Base-by-base conservation (phyloP, 2,329 filamentous ascomycete species). In the Xylaria sp. region DNA sequence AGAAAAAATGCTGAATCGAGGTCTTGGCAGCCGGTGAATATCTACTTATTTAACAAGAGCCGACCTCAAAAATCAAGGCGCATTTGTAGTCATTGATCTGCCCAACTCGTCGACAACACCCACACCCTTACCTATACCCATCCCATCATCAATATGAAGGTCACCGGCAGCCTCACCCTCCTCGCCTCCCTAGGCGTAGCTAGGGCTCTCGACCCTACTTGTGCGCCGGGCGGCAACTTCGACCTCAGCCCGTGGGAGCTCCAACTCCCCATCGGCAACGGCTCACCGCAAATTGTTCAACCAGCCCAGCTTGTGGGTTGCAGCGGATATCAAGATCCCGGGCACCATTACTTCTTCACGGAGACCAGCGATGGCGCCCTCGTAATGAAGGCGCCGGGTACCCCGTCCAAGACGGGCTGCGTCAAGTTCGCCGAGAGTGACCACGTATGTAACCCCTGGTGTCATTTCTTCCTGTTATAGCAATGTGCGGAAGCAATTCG, bases 161-260 rank as follows among this genome's bases (percentile, higher is more conserved):
- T 62, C 20, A 54, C 10, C 33, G 1, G 39, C 33, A 58, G 31
- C 25, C 18, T 68, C 52, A 36, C 57, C 33, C 20, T 66, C 52
- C 62, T 68, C 43, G 66, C 66, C 62, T 68, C 57, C 28, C 33
- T 66, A 12, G 62, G 66, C 51, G 23, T 68, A 20, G 58, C 57
- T 10, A 43, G 15, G 25, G 66, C 66, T 58, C 66, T 68, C 33
- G 20, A 66, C 54, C 67, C 67, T 8, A 60, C 5, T n/a, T 69
- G 67, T 56, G 67, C 67, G 13, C 67, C 67, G 23, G 67, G 67
- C 36, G 67, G 67, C 20, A 69, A 69, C 39, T 69, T 69, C 28
- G 63, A 69, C 48, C 63, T 69, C 39, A 69, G 67, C 54, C 57
- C 58, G 60, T 69, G 67, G 67, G 67, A 69, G 63, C 67, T 69